A percentile compares a stretch with the other conserved stretches of the same genome.
Evolutionary conservation across 345 rosid genomes (phyloP).

Genomic region (Citrus reticulata): DNA sequence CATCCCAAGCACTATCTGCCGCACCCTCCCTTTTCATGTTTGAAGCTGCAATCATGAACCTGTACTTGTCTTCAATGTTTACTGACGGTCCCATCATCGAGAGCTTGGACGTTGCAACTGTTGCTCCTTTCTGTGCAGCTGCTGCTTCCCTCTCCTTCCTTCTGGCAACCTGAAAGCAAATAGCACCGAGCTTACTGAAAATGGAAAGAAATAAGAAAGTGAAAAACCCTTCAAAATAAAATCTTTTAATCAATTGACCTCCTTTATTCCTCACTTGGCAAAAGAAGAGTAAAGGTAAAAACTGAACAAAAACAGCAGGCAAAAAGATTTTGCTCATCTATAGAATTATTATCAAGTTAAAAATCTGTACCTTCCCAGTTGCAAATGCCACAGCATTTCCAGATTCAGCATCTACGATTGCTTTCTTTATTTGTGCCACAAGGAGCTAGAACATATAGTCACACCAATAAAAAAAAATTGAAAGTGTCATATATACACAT

Average conservation of each 20-base stretch:
- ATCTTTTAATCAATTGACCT: not conserved
- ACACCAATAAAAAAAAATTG: not conserved
- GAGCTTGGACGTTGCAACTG: slow-evolving; percentile 20
- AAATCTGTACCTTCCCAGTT: slow-evolving; percentile 35
- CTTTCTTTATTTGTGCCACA: slow-evolving; percentile 36
- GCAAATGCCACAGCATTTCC: slow-evolving; percentile 33
- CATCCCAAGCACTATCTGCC: slow-evolving; percentile 45
- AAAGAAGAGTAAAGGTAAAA: not conserved
- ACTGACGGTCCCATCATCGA: slow-evolving; percentile 16
- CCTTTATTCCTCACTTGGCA: not conserved
- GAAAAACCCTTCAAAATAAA: not conserved
- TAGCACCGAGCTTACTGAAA: not conserved
- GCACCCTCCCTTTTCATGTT: slow-evolving; percentile 26
- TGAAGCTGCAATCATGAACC: slow-evolving; percentile 33
- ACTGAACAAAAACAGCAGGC: not conserved
- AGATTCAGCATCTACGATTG: slow-evolving; percentile 31
- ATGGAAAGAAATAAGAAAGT: not conserved
- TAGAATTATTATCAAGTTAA: not conserved
- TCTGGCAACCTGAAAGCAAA: slow-evolving; percentile 27
- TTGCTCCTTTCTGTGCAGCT: slow-evolving; percentile 24
- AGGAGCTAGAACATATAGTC: slow-evolving; percentile 20
- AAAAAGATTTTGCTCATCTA: not conserved
- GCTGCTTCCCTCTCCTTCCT: slow-evolving; percentile 42
- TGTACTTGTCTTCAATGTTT: slow-evolving; percentile 41
- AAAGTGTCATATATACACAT: not conserved